phyloP scores from a whole-genome alignment of 2,329 filamentous ascomycete genomes.

The Hypocreales sp. region DNA sequence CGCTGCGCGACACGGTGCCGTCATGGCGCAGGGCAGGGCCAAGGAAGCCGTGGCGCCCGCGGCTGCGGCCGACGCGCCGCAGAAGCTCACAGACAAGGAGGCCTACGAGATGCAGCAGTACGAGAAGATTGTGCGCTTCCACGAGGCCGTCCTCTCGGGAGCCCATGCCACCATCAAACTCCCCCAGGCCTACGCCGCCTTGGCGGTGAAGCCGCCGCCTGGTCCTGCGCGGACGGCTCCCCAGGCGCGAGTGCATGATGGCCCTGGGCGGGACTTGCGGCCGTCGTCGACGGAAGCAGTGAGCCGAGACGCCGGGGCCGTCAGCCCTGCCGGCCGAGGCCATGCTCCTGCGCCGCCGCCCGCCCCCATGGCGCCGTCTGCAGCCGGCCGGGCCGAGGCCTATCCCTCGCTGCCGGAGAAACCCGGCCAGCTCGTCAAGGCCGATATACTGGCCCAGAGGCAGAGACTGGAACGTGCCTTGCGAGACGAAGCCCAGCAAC shows the following conservation, averaged over 20 bases:
- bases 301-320: too few species aligned
- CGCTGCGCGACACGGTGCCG: slow-evolving; percentile 5
- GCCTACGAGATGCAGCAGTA: slow-evolving; percentile 51
- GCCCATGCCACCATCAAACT: slow-evolving; percentile 50
- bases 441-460: slow-evolving; percentile 66
- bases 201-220: slow-evolving; percentile 1
- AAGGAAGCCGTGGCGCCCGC: slow-evolving; percentile 7
- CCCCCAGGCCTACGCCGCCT: slow-evolving; percentile 14
- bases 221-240: slow-evolving; percentile 1
- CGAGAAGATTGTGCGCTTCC: slow-evolving; percentile 65
- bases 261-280: too few species aligned
- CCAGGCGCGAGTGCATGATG: slow-evolving; percentile 6
- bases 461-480: slow-evolving; percentile 66
- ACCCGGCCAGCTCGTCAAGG: slow-evolving; percentile 68
- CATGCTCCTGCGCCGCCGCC: too few species aligned
- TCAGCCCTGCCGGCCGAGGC: too few species aligned
- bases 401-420: slow-evolving; percentile 76
- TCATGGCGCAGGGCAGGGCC: slow-evolving; percentile 12
- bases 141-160: slow-evolving; percentile 67
- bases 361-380: too few species aligned
- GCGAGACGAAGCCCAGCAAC: slow-evolving; percentile 61
- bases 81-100: slow-evolving; percentile 26
- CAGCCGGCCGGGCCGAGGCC: slow-evolving; percentile 48
- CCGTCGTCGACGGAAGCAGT: too few species aligned
- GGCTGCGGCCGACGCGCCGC: slow-evolving; percentile 8